phyloP scores from a whole-genome alignment of 805 yeast genomes.

The Candida xiaguanensis region DNA sequence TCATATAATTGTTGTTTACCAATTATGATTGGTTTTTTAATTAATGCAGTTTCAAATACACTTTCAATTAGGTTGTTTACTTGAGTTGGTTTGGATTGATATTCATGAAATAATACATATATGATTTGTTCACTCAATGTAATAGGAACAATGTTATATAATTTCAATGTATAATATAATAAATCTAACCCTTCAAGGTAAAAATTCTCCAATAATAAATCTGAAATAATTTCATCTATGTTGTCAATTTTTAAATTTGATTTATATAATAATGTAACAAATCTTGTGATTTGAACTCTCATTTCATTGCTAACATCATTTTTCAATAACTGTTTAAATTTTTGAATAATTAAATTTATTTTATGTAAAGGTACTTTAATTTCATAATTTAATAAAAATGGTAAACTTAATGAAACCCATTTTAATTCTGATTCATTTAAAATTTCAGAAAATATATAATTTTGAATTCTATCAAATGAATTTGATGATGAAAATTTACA shows the following conservation, averaged over 20 bases:
- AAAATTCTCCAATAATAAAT: slow-evolving; percentile 42
- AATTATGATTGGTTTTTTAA: not conserved
- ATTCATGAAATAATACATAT: not conserved
- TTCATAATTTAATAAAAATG: slow-evolving; percentile 31
- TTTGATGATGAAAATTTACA: slow-evolving; percentile 33
- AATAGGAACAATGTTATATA: slow-evolving; percentile 17
- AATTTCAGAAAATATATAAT: slow-evolving; percentile 60
- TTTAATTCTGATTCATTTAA: slow-evolving; percentile 50
- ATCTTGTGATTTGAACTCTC: slow-evolving; percentile 49
- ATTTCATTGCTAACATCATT: slow-evolving; percentile 48
- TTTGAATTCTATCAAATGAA: slow-evolving; percentile 51
- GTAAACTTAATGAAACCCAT: slow-evolving; percentile 46
- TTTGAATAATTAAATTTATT: slow-evolving; percentile 55
- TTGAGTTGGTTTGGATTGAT: not conserved
- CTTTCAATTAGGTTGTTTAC: slow-evolving; percentile 1
- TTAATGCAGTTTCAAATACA: not conserved
- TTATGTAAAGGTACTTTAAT: slow-evolving; percentile 58
- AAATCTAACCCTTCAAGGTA: slow-evolving; percentile 41
- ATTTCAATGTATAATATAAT: slow-evolving; percentile 43
- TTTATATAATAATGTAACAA: slow-evolving; percentile 28
- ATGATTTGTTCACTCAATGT: not conserved
- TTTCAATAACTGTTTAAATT: slow-evolving; percentile 55
- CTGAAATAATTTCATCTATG: slow-evolving; percentile 33
- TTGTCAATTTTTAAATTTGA: slow-evolving; percentile 22
- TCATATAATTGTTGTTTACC: slow-evolving; percentile 6